phyloP scores from a whole-genome alignment of 176 grass and related monocot genomes.

The Oryza glumipatula region DNA sequence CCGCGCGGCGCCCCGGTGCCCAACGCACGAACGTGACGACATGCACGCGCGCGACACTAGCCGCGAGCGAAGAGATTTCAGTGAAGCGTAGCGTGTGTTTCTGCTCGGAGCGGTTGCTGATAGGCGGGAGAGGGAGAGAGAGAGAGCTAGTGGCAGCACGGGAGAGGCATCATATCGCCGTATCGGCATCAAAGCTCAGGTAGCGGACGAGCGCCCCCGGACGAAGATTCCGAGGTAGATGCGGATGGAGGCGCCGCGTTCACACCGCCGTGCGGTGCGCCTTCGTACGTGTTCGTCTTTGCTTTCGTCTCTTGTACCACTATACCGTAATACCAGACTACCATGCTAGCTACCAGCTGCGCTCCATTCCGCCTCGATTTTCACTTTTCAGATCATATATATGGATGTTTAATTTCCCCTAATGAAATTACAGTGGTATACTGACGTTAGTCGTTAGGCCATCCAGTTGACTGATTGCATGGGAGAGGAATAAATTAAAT shows the following conservation, averaged over 20 bases:
- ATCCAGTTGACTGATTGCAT: not conserved
- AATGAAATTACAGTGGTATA: not conserved
- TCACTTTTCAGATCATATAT: not conserved
- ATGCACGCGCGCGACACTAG: not conserved
- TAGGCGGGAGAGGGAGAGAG: not conserved
- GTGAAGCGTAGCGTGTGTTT: not conserved
- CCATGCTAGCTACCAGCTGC: not conserved
- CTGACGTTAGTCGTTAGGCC: not conserved
- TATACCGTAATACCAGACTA: no score
- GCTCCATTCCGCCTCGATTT: not conserved
- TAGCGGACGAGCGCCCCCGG: not conserved
- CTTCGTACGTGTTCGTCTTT: not conserved
- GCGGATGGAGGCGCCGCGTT: conserved; percentile 20
- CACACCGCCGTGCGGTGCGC: conserved; percentile 13
- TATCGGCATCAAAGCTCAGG: conserved; percentile 9
- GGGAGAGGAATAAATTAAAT: not conserved
- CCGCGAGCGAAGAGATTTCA: not conserved
- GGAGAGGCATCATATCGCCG: not conserved
- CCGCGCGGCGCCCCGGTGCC: not conserved
- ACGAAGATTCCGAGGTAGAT: conserved; percentile 33
- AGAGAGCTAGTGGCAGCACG: not conserved
- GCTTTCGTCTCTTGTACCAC: not conserved
- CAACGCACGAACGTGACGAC: conserved; percentile 9
- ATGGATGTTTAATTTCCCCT: not conserved
- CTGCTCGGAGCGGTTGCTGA: not conserved